A percentile compares a stretch with the other conserved stretches of the same genome.
Conservation (phyloP, 2,329 filamentous ascomycete genomes). For the Sphaerulina musiva region DNA sequence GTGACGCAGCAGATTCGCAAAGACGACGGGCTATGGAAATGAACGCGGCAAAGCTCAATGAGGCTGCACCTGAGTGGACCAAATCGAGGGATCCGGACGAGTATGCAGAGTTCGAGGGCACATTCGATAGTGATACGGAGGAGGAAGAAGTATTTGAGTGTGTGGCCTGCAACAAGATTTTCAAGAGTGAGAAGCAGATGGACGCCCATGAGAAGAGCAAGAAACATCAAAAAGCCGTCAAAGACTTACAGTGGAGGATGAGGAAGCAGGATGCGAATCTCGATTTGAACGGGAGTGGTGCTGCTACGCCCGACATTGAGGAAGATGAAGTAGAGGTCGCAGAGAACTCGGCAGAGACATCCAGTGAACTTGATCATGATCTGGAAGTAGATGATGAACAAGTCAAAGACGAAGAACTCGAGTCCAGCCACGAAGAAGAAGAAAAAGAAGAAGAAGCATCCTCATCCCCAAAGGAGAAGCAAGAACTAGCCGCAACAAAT, state of each 20-base stretch:
- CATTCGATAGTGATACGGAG: constrained; percentile 38
- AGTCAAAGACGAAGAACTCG: not conserved
- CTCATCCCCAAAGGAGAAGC: not conserved
- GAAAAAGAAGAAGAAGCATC: not conserved
- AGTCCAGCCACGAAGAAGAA: not conserved
- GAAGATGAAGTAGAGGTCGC: constrained; percentile 31
- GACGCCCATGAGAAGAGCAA: constrained; percentile 93
- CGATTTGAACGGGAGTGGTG: constrained; percentile 36
- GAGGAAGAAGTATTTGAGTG: constrained; percentile 54
- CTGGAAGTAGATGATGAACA: not conserved
- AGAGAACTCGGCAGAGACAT: constrained; percentile 20
- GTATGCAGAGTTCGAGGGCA: constrained; percentile 39
- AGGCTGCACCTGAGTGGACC: constrained; percentile 68
- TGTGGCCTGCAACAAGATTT: constrained; percentile 58
- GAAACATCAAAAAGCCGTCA: constrained; percentile 83
- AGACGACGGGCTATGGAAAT: constrained; percentile 75
- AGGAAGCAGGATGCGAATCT: constrained; percentile 65
- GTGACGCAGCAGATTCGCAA: constrained; percentile 74
- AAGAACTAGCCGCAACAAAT: no score
- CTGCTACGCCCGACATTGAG: constrained; percentile 29
- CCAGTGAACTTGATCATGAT: not conserved
- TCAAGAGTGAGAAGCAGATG: constrained; percentile 87
- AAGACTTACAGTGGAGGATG: constrained; percentile 76
- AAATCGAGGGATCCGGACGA: constrained; percentile 52
- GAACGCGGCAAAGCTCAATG: constrained; percentile 65